Percentiles rank a stretch among this genome's conserved stretches.
Evolutionary conservation across 2,329 filamentous ascomycete genomes (phyloP).

Genomic region (Aspergillus quadrilineatus): DNA sequence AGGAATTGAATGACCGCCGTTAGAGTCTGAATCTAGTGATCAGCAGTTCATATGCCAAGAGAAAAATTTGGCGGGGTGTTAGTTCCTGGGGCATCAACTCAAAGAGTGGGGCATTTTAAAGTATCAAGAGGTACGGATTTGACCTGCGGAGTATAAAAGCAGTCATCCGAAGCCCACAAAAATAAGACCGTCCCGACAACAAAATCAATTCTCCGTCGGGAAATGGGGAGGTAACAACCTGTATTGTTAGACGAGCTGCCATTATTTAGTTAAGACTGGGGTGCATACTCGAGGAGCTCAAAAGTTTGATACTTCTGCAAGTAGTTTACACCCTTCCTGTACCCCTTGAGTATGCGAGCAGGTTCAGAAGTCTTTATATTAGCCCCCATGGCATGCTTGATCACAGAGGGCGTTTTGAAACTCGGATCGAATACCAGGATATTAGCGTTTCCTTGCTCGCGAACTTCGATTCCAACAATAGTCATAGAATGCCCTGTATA

Average conservation of each 20-base stretch:
- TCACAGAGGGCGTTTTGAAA: slow-evolving; percentile 66
- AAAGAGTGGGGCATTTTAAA: background rate
- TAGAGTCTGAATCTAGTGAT: background rate
- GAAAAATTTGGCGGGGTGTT: slow-evolving; percentile 22
- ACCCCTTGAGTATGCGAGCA: slow-evolving; percentile 63
- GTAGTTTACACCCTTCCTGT: slow-evolving; percentile 68
- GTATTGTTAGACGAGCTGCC: slow-evolving; percentile 5
- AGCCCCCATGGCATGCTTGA: slow-evolving; percentile 59
- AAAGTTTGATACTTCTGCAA: slow-evolving; percentile 72
- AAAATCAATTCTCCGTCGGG: background rate
- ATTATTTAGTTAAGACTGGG: background rate
- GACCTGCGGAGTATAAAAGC: too few relatives aligned
- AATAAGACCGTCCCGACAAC: background rate
- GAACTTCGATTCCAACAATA: slow-evolving; percentile 78
- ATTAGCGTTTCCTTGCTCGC: slow-evolving; percentile 61
- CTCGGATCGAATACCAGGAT: slow-evolving; percentile 87
- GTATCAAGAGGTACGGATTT: too few relatives aligned
- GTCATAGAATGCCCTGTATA: slow-evolving; percentile 79
- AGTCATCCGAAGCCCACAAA: too few relatives aligned
- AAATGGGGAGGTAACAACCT: slow-evolving; percentile 10
- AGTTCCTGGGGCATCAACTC: slow-evolving; percentile 22
- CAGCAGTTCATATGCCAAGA: slow-evolving; percentile 4
- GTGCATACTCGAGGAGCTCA: slow-evolving; percentile 68
- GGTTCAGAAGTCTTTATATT: slow-evolving; percentile 44
- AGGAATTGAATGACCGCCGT: background rate